These are phyloP conservation scores for Magnolia officinalis DNA, from an alignment of 164 flowering plant genomes.

Conservation along the genomic window DNA sequence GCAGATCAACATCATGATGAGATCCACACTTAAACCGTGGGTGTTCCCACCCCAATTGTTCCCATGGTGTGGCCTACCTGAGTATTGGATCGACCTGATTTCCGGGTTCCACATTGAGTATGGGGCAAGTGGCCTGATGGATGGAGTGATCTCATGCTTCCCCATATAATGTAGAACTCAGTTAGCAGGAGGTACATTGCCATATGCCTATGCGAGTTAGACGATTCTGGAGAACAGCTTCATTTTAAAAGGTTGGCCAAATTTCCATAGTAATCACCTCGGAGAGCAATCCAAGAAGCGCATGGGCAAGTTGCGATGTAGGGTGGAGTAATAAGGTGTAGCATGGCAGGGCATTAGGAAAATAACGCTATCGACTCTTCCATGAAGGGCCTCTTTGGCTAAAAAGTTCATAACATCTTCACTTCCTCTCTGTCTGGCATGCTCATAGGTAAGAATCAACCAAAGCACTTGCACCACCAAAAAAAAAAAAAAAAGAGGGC, in stretches of 20 bases:
- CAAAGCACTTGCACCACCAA: neutral
- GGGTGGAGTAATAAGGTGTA: slow-evolving; percentile 80
- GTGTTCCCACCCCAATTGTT: neutral
- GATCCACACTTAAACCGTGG: neutral
- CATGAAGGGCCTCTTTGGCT: slow-evolving; percentile 51
- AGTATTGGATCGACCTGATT: neutral
- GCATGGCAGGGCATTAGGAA: slow-evolving; percentile 93
- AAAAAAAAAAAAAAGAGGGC: neutral
- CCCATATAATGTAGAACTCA: neutral
- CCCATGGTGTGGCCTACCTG: neutral
- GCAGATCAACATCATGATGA: neutral
- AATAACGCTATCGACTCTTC: slow-evolving; percentile 57
- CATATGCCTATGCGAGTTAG: neutral
- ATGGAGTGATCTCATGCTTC: too few species aligned
- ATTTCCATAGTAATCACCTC: slow-evolving; percentile 37
- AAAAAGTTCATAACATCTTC: slow-evolving; percentile 87
- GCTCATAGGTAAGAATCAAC: slow-evolving; percentile 17
- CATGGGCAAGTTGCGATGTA: slow-evolving; percentile 76
- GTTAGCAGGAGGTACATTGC: neutral
- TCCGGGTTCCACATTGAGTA: neutral
- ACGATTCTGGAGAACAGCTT: neutral
- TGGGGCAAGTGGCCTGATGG: neutral
- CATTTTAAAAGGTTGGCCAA: neutral
- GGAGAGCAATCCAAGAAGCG: slow-evolving; percentile 90
- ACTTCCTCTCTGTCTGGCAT: slow-evolving; percentile 74